These are phyloP conservation scores for Candida incommunis DNA, from an alignment of 805 yeast genomes.

Conservation along the genomic window DNA sequence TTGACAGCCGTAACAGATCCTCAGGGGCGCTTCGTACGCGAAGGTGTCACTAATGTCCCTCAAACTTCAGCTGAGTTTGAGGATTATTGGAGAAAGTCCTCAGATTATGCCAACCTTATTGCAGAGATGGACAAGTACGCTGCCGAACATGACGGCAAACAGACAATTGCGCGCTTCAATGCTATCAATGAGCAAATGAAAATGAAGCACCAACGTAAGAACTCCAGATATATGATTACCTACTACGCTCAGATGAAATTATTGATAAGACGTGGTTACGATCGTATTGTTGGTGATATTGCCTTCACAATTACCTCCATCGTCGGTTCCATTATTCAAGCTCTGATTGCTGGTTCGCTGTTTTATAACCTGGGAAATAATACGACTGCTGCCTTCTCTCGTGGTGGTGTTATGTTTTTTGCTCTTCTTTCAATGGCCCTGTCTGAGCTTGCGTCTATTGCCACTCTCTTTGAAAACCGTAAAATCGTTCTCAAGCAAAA, in stretches of 20 bases:
- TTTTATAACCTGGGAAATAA: conserved; percentile 36
- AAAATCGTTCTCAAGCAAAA: conserved; percentile 59
- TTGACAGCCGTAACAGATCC: conserved; percentile 60
- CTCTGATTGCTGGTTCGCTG: conserved; percentile 52
- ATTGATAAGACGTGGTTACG: conserved; percentile 37
- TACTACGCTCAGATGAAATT: conserved; percentile 35
- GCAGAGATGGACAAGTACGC: conserved; percentile 33
- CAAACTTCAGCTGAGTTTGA: conserved; percentile 48
- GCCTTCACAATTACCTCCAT: conserved; percentile 33
- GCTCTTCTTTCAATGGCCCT: conserved; percentile 48
- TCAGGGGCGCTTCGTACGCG: conserved; percentile 34
- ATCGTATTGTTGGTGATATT: conserved; percentile 43
- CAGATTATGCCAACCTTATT: conserved; percentile 27
- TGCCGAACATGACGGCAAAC: conserved; percentile 15
- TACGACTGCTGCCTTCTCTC: conserved; percentile 45
- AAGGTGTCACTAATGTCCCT: conserved; percentile 46
- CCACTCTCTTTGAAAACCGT: conserved; percentile 34
- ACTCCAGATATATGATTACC: conserved; percentile 31
- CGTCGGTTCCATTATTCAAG: conserved; percentile 36
- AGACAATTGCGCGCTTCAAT: conserved; percentile 23
- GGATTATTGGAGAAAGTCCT: conserved; percentile 40
- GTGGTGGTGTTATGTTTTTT: conserved; percentile 53
- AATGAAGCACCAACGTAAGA: conserved; percentile 23
- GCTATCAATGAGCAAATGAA: conserved; percentile 26
- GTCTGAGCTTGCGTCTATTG: conserved; percentile 42